phyloP scores from a whole-genome alignment of 176 grass and related monocot genomes.

The Urochloa ruziziensis region DNA sequence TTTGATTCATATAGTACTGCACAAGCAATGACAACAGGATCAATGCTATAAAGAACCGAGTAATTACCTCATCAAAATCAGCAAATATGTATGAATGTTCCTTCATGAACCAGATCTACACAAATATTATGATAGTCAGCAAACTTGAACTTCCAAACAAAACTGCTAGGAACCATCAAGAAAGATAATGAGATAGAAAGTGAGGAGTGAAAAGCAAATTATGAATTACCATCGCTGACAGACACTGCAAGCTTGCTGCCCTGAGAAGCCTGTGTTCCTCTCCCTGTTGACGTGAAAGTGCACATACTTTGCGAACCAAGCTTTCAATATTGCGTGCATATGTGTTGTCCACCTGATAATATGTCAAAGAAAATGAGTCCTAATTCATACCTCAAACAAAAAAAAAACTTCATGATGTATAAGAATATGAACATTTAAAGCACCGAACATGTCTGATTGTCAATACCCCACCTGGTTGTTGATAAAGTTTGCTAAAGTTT shows the following conservation, averaged over 20 bases:
- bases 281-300: conserved; percentile 54
- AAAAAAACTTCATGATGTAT: neutral
- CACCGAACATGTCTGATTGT: neutral
- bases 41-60: conserved; percentile 10
- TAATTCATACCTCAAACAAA: neutral
- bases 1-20: neutral
- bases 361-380: neutral
- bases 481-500: conserved; percentile 88
- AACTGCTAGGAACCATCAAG: neutral
- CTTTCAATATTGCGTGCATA: conserved; percentile 85
- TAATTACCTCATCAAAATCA: conserved; percentile 79
- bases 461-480: conserved; percentile 68
- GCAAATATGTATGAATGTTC: conserved; percentile 79
- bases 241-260: conserved; percentile 81
- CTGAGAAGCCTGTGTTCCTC: conserved; percentile 59
- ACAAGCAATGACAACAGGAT: neutral
- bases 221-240: conserved; percentile 73
- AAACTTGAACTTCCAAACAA: conserved; percentile 5
- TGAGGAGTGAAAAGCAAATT: neutral
- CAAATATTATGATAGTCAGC: conserved; percentile 1
- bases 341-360: conserved; percentile 74
- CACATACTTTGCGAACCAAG: conserved; percentile 79
- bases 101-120: conserved; percentile 94
- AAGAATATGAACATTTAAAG: neutral
- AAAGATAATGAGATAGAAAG: neutral